Evolutionary conservation across 306 rosid genomes (phyloP), one percentile per base, ranked within the genome.

Genomic region (Vigna hirtella): DNA sequence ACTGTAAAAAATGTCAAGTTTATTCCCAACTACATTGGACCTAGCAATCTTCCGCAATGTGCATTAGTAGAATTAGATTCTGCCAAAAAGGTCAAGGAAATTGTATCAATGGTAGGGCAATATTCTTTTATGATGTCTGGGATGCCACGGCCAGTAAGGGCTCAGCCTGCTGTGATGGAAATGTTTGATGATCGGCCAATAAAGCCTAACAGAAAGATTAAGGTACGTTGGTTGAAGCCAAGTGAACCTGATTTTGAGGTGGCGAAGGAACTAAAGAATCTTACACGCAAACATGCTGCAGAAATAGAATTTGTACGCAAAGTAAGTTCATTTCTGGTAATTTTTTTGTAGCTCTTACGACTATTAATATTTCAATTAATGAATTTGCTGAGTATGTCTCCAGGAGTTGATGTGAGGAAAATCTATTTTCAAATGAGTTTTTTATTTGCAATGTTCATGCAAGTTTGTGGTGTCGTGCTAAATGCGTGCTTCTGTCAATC

Each of bases 131-230:
- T 94, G 98, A 88, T 94, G 78, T 77, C 88, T 40, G 98, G 98
- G 81, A 88, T 89, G 93, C 98, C 97, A 26, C 86, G 98, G 50
- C 97, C 97, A 0, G 92, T 87, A 66, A 89, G 92, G 82, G 93
- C 92, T 6, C 76, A 61, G 51, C 86, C 45, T 62, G 90, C 93
- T 9, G 80, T 56, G 66, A 77, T 15, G 9, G 93, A 88, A 57
- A 91, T 95, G 98, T 95, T 92, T 67, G 90, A 86, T 64, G 97
- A 89, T 80, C 85, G 83, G 40, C 98, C 93, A 7, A 12, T 6
- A 11, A 83, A 82, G 88, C 92, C 93, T 1, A 85, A 89, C 62
- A 84, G 95, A 74, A 83, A 74, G 70, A 49, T 87, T 6, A 40
- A 13, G 5, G 73, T 84, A 58, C 50, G 69, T 12, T 92, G 97